Evolutionary conservation across 164 flowering plant genomes (phyloP).

Genomic region (Nymphaea thermarum): DNA sequence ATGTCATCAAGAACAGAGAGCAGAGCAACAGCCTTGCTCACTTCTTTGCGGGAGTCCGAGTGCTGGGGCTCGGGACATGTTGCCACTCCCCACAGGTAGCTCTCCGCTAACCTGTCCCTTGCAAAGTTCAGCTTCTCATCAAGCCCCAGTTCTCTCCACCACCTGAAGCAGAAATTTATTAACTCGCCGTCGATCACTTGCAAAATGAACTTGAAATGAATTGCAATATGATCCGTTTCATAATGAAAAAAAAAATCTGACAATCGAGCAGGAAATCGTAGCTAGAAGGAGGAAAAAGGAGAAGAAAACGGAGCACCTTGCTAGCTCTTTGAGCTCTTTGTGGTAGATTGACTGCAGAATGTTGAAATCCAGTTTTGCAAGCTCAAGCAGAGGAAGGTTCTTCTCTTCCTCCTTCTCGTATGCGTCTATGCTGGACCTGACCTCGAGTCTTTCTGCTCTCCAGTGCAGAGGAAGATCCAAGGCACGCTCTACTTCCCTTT

Average conservation of each 20-base stretch:
- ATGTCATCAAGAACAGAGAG: constrained; percentile 54
- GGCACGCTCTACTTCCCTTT: constrained; percentile 11
- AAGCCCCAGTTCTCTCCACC: constrained; percentile 51
- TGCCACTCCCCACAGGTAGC: constrained; percentile 39
- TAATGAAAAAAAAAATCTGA: too few species aligned
- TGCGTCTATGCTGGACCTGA: constrained; percentile 8
- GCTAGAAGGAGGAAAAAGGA: neutral
- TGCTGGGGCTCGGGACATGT: constrained; percentile 21
- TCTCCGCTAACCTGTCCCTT: constrained; percentile 33
- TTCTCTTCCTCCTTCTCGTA: constrained; percentile 2
- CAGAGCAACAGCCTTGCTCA: constrained; percentile 37
- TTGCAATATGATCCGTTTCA: neutral
- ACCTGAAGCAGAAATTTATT: constrained; percentile 13
- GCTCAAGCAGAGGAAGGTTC: constrained; percentile 12
- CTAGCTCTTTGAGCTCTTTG: constrained; percentile 27
- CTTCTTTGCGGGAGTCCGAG: constrained; percentile 29
- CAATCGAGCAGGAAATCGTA: neutral
- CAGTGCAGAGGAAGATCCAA: constrained; percentile 31
- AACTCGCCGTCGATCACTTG: constrained; percentile 4
- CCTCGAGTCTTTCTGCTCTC: constrained; percentile 25
- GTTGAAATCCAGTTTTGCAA: constrained; percentile 27
- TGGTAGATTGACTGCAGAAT: constrained; percentile 21
- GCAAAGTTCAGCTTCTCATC: constrained; percentile 28
- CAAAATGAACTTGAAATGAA: neutral
- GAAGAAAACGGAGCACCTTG: constrained; percentile 13